Percentiles rank a stretch among this genome's conserved stretches.
These are phyloP conservation scores for Dothideomycetidae sp. DNA, from an alignment of 2,329 filamentous ascomycete genomes.

Conservation along the genomic window DNA sequence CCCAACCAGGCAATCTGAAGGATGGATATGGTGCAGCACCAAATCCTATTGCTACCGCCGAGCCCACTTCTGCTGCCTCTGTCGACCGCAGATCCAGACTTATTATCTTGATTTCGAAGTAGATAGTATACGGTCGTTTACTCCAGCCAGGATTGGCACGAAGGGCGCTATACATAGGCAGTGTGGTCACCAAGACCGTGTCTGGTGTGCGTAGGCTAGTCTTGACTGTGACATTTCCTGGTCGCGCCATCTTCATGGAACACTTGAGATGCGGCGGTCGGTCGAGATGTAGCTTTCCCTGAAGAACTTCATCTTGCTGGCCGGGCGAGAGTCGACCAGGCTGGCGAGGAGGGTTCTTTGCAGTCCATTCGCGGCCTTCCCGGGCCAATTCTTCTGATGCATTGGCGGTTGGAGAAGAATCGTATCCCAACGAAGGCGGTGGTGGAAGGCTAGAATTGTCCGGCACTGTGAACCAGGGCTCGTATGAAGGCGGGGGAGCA, in stretches of 20 bases:
- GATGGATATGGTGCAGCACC: constrained; percentile 60
- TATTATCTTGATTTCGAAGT: constrained; percentile 55
- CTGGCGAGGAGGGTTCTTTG: too few relatives aligned
- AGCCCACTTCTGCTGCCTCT: constrained; percentile 28
- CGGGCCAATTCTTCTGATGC: constrained; percentile 49
- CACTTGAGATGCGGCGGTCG: constrained; percentile 27
- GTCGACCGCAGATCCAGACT: constrained; percentile 24
- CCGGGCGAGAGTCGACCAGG: constrained; percentile 44
- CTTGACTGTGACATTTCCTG: constrained; percentile 37
- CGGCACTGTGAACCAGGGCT: constrained; percentile 61
- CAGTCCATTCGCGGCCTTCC: constrained; percentile 54
- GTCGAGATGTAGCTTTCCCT: constrained; percentile 38
- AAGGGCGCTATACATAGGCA: constrained; percentile 52
- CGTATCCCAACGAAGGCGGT: constrained; percentile 53
- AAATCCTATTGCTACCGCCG: constrained; percentile 54
- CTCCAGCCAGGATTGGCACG: constrained; percentile 41
- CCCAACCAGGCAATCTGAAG: constrained; percentile 70
- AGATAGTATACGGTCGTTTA: constrained; percentile 41
- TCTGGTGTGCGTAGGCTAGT: constrained; percentile 37
- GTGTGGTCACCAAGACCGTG: constrained; percentile 49
- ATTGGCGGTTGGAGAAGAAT: constrained; percentile 54
- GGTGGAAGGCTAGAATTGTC: constrained; percentile 60
- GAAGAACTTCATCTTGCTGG: constrained; percentile 14
- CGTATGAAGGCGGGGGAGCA: constrained; percentile 41
- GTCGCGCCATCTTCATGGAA: too few relatives aligned